Percentiles rank a stretch among this genome's conserved stretches.
phyloP scores from a whole-genome alignment of 495 filamentous ascomycete species.

The Penicillium egyptiacum region DNA sequence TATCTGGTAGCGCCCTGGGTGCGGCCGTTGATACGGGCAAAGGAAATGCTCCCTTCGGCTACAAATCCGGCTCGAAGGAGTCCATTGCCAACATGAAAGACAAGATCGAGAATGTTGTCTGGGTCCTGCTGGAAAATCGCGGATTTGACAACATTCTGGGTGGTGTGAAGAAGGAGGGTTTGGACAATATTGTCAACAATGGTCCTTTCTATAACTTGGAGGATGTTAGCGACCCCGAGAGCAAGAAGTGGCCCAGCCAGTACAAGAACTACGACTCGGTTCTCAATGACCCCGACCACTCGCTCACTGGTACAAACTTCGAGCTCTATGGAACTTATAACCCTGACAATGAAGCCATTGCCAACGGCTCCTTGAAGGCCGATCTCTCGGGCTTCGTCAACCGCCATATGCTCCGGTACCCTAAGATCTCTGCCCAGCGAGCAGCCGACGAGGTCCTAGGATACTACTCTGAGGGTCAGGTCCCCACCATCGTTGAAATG shows the following conservation, averaged over 20 bases:
- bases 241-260: slow-evolving; percentile 39
- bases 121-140: slow-evolving; percentile 48
- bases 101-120: slow-evolving; percentile 51
- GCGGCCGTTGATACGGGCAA: slow-evolving; percentile 17
- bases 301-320: slow-evolving; percentile 52
- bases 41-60: slow-evolving; percentile 20
- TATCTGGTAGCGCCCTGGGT: slow-evolving; percentile 25
- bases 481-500: slow-evolving; percentile 47
- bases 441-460: slow-evolving; percentile 48
- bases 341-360: slow-evolving; percentile 44
- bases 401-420: slow-evolving; percentile 42
- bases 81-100: slow-evolving; percentile 42
- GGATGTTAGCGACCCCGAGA: slow-evolving; percentile 37
- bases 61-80: slow-evolving; percentile 31
- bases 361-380: slow-evolving; percentile 32
- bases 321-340: slow-evolving; percentile 48
- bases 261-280: slow-evolving; percentile 47
- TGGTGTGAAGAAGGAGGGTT: slow-evolving; percentile 38
- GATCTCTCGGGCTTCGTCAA: slow-evolving; percentile 50
- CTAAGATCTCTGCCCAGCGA: slow-evolving; percentile 31
- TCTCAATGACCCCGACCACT: slow-evolving; percentile 53
- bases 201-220: slow-evolving; percentile 45
- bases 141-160: slow-evolving; percentile 48
- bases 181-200: slow-evolving; percentile 47
- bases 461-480: slow-evolving; percentile 52